Evolutionary conservation across 148 eudicot species (phyloP), one percentile per base, ranked within the genome.

Genomic region (Agrostemma githago): DNA sequence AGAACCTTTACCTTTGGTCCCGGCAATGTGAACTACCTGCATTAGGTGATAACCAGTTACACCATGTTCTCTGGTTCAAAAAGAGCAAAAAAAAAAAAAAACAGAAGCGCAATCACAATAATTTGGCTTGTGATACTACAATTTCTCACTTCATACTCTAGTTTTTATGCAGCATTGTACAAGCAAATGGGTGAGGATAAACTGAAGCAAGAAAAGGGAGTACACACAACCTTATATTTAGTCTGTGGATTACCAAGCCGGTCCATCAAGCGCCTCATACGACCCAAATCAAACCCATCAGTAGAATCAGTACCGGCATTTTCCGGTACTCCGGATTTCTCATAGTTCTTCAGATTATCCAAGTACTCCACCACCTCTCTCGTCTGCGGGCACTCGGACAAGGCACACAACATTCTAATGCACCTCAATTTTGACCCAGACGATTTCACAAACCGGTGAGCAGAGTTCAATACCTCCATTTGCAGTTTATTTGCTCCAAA

Each of bases 1-100:
- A 43, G 99, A 95, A 65, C 99, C 99, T 86, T 95, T 95, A 70
- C 99, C 99, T 83, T 92, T 95, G 65, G 99, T 90, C 53, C 99
- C 99, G 82, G 97, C 99, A 76, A 95, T 75, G 68, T 95, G 99
- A 79, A 95, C 78, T n/a, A 89, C 75, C 99, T 95, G 80, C 58
- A 60, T 15, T 17, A 58, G 57, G 19, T 42, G 46, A 68, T 11
- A 57, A 15, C 37, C 65, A 56, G 57, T 74, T 46, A 54, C 42
- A 41, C 41, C 57, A 57, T 15, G 65, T 53, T 20, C 6, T 72
- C 21, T 66, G 16, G 26, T 12, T 20, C 34, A 56, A 16, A 40
- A 1, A 48, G 14, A 48, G 12, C 12, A 48, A 59, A 57, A 20
- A 64, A 19, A 68, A 21, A 5, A 34, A 39, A 61, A 48, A 4